A percentile compares a stretch with the other conserved stretches of the same genome.
Conservation (phyloP, 495 filamentous ascomycete species). For the Xylaria sp. region DNA sequence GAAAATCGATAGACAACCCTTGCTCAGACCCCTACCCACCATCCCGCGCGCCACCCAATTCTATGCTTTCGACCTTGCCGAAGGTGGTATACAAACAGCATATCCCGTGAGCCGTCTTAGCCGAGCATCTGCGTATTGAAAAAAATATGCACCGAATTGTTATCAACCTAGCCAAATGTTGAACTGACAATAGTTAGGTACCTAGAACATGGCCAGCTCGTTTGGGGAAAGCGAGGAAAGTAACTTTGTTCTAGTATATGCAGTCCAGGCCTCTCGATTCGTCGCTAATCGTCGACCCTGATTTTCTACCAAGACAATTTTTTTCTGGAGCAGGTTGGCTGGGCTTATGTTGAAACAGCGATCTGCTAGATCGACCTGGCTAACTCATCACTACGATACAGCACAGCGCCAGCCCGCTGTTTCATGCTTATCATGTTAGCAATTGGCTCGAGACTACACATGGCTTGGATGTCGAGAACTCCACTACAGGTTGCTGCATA, state of each 20-base stretch:
- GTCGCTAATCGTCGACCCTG: background rate
- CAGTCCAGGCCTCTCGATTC: background rate
- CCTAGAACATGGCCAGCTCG: background rate
- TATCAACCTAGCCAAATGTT: background rate
- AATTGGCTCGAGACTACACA: constrained; percentile 1
- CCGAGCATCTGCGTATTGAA: background rate
- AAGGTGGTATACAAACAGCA: background rate
- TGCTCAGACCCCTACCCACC: constrained; percentile 1
- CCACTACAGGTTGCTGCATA: background rate
- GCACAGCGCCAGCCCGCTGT: background rate
- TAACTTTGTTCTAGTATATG: constrained; percentile 1
- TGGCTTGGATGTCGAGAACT: background rate
- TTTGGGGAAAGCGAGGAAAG: background rate
- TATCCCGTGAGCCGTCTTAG: background rate
- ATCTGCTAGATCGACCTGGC: constrained; percentile 4
- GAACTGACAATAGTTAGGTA: background rate
- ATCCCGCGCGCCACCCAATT: constrained; percentile 3
- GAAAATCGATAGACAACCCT: constrained; percentile 7
- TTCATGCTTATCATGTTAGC: background rate
- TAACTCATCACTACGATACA: constrained; percentile 2
- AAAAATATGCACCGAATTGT: background rate
- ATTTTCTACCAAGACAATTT: background rate
- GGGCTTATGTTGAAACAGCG: constrained; percentile 10
- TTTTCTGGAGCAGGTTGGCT: constrained; percentile 3
- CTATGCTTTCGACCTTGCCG: background rate